Percentiles rank a stretch among this genome's conserved stretches.
Evolutionary conservation across 306 rosid species (phyloP).

Genomic region (Casuarina glauca): DNA sequence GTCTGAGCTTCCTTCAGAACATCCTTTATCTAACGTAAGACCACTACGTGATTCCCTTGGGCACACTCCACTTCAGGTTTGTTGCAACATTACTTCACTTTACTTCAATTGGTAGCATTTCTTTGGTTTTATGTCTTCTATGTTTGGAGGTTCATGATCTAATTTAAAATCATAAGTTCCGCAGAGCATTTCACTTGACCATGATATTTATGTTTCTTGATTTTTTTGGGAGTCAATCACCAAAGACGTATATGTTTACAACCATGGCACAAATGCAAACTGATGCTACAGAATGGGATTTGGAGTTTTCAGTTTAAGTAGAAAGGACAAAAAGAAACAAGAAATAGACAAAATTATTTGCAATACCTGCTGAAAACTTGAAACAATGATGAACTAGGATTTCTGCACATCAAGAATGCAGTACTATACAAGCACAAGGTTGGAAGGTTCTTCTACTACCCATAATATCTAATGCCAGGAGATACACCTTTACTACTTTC

Average conservation of each 20-base stretch:
- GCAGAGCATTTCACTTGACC: background rate
- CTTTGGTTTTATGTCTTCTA: slow-evolving; percentile 11
- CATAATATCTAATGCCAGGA: background rate
- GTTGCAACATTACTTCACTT: slow-evolving; percentile 25
- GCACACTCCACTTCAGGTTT: slow-evolving; percentile 94
- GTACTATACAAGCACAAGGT: background rate
- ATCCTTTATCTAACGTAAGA: slow-evolving; percentile 68
- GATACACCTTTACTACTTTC: background rate
- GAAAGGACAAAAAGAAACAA: background rate
- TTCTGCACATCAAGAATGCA: background rate
- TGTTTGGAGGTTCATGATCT: background rate
- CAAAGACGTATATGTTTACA: background rate
- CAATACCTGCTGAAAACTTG: slow-evolving; percentile 4
- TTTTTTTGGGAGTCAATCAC: background rate
- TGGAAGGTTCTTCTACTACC: background rate
- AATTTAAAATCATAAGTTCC: background rate
- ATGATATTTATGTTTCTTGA: background rate
- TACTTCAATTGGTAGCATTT: slow-evolving; percentile 9
- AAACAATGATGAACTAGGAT: background rate
- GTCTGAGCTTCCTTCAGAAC: slow-evolving; percentile 88
- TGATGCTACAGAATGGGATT: background rate
- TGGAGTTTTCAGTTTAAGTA: background rate
- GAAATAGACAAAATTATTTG: background rate
- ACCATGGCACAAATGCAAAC: background rate
- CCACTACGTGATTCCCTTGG: slow-evolving; percentile 95